Conservation (phyloP, 208 protist species). For the Trypanosoma caninum region DNA sequence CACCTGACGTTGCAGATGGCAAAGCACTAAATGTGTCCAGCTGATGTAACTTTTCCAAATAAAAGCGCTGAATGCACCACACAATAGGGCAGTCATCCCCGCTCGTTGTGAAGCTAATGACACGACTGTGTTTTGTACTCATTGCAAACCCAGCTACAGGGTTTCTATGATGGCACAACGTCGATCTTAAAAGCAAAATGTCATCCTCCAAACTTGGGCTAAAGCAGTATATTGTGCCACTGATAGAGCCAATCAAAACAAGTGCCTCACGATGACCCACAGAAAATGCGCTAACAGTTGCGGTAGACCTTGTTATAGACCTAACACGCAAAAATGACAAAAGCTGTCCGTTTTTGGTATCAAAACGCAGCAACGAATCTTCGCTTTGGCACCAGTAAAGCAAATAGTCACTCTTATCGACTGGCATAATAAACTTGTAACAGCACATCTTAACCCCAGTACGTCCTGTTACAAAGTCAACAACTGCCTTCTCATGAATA, state of each 20-base stretch:
- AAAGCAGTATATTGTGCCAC: constrained; percentile 70
- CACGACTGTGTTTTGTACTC: constrained; percentile 32
- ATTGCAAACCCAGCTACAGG: constrained; percentile 56
- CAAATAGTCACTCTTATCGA: constrained; percentile 55
- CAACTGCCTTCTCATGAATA: constrained; percentile 28
- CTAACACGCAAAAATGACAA: constrained; percentile 52
- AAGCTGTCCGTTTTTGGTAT: constrained; percentile 32
- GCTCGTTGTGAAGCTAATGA: constrained; percentile 60
- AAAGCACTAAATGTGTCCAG: constrained; percentile 33
- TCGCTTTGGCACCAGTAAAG: constrained; percentile 65
- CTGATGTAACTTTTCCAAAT: constrained; percentile 33
- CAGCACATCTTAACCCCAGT: constrained; percentile 20
- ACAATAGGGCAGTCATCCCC: constrained; percentile 57
- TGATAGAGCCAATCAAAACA: constrained; percentile 53
- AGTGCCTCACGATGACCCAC: constrained; percentile 62
- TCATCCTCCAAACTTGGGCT: constrained; percentile 34
- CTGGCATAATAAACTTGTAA: constrained; percentile 42
- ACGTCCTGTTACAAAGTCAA: constrained; percentile 40
- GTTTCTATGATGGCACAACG: constrained; percentile 63
- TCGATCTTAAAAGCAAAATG: constrained; percentile 33
- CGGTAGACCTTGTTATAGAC: constrained; percentile 34
- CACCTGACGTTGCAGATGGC: constrained; percentile 8
- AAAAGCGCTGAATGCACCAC: constrained; percentile 69
- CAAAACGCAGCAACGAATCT: constrained; percentile 61
- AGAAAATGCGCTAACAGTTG: constrained; percentile 53